Conservation (phyloP, 139 green algal species). For the Tetraselmis chui region DNA sequence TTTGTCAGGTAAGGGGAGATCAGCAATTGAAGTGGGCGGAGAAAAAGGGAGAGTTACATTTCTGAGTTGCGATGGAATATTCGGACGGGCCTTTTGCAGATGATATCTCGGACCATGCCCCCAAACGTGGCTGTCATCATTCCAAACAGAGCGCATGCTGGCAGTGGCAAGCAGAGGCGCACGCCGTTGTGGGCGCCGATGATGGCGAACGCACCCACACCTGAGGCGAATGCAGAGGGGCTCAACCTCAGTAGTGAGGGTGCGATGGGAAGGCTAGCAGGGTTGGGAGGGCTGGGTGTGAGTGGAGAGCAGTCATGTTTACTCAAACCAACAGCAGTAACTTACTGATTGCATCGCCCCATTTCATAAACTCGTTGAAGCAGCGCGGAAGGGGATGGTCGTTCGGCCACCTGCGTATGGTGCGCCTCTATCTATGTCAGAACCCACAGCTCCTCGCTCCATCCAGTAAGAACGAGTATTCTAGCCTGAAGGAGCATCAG, state of each 20-base stretch:
- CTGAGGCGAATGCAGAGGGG: not conserved
- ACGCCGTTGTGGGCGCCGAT: conserved; percentile 21
- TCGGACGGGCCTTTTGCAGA: conserved; percentile 7
- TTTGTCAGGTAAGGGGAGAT: not conserved
- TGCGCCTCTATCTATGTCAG: no score
- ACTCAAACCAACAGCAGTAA: no score
- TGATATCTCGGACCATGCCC: conserved; percentile 16
- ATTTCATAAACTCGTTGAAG: conserved; percentile 8
- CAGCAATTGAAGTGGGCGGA: not conserved
- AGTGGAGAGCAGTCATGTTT: no score
- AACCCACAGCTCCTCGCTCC: no score
- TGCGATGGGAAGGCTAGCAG: no score
- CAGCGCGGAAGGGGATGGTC: not conserved
- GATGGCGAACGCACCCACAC: conserved; percentile 18
- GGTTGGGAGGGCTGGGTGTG: no score
- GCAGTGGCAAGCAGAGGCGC: conserved; percentile 1
- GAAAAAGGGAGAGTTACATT: not conserved
- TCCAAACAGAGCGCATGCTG: conserved; percentile 1
- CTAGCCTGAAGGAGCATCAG: no score
- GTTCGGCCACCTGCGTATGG: not conserved
- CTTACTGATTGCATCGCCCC: conserved; percentile 7
- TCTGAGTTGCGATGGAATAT: conserved; percentile 21
- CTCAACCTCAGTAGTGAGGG: no score
- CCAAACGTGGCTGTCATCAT: conserved; percentile 28
- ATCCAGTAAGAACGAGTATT: no score